phyloP scores from a whole-genome alignment of 2,329 filamentous ascomycete genomes.

The Ophiocordyceps camponoti-leonardi region DNA sequence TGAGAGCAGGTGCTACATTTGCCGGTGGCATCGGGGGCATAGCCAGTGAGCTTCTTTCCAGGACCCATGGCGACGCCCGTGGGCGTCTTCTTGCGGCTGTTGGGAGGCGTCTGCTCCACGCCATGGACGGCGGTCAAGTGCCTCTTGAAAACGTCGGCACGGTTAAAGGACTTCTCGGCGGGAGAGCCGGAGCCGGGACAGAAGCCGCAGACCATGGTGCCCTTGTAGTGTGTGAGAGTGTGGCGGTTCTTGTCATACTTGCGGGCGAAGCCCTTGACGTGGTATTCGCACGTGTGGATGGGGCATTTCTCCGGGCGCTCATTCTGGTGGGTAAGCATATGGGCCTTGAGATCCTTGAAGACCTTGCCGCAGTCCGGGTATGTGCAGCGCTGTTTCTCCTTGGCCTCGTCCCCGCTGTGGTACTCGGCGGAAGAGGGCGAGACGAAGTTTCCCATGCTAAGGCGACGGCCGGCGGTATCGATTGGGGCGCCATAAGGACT shows the following conservation, averaged over 20 bases:
- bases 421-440: constrained; percentile 42
- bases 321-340: constrained; percentile 91
- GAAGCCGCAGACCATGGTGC: constrained; percentile 94
- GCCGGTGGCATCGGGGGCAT: constrained; percentile 65
- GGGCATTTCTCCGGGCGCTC: constrained; percentile 94
- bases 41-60: constrained; percentile 50
- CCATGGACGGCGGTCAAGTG: constrained; percentile 86
- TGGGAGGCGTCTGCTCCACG: constrained; percentile 86
- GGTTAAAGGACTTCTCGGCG: constrained; percentile 88
- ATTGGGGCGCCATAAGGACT: constrained; percentile 33
- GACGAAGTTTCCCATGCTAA: constrained; percentile 52
- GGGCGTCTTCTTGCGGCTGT: constrained; percentile 57
- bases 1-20: constrained; percentile 90
- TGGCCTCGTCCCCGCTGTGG: constrained; percentile 44
- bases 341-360: constrained; percentile 56
- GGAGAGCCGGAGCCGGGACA: constrained; percentile 77
- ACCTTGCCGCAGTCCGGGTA: constrained; percentile 42
- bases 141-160: constrained; percentile 92
- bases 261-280: constrained; percentile 81
- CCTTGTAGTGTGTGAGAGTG: constrained; percentile 92
- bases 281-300: constrained; percentile 83
- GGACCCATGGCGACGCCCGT: constrained; percentile 15
- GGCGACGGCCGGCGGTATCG: constrained; percentile 34
- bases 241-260: constrained; percentile 98
- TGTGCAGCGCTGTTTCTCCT: constrained; percentile 59